Conservation (phyloP, 148 eudicot genomes). For the Rheum nobile region DNA sequence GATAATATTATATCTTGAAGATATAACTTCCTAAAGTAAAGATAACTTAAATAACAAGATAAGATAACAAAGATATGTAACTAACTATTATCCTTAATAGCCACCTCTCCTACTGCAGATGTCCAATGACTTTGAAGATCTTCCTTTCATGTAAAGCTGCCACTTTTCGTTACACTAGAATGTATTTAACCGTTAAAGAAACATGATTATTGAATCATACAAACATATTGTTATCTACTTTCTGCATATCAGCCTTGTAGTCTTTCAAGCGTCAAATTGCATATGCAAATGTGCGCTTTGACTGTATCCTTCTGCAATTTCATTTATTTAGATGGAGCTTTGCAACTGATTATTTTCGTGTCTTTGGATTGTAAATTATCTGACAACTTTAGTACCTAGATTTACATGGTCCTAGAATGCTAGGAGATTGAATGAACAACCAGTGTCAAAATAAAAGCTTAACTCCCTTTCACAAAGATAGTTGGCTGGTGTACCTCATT, state of each 20-base stretch:
- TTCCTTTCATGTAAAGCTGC: slow-evolving; percentile 64
- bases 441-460: slow-evolving; percentile 19
- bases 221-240: not conserved
- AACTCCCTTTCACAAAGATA: slow-evolving; percentile 35
- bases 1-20: too few relatives aligned
- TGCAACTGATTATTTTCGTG: not conserved
- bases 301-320: slow-evolving; percentile 54
- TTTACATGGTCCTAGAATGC: not conserved
- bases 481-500: slow-evolving; percentile 97
- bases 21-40: too few relatives aligned
- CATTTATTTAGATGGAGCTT: not conserved
- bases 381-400: not conserved
- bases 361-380: not conserved
- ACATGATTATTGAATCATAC: not conserved
- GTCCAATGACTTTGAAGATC: slow-evolving; percentile 54
- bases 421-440: not conserved
- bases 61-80: too few relatives aligned
- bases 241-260: slow-evolving; percentile 66
- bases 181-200: not conserved
- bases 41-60: too few relatives aligned
- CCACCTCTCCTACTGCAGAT: slow-evolving; percentile 75
- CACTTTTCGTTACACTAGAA: not conserved
- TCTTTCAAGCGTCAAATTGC: slow-evolving; percentile 70
- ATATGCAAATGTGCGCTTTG: slow-evolving; percentile 72
- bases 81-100: too few relatives aligned